Base-by-base conservation (phyloP, 257 asterid species). In the Solanum ossicruentum region DNA sequence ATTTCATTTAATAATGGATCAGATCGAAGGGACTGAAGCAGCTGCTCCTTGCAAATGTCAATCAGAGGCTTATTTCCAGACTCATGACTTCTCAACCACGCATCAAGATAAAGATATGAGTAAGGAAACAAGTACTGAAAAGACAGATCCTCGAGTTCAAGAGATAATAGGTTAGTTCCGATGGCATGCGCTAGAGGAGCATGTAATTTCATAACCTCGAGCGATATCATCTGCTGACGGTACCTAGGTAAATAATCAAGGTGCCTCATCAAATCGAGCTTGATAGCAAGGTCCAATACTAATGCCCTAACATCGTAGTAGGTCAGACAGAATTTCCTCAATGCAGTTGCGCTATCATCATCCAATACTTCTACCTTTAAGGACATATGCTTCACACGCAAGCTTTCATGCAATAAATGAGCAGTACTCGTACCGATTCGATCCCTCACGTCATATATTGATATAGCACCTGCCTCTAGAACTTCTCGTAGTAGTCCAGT, bases 161-260 rank as follows among this genome's bases (percentile, higher is more conserved):
- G 89, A 39, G 98, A 94, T 72, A 94, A 87, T 84, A 81, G 71
- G 85, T 89, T 91, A 80, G 92, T 84, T 18, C 95, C 97, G 52
- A 96, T 90, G 0, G 98, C 99, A 88, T 96, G 95, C 3, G 98
- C 98, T 56, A 96, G 84, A 12, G 99, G 99, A 89, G 98, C 99
- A 77, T 94, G 93, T 86, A 96, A 91, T 92, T 93, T 93, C 93
- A 96, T 90, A 67, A 93, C 99, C 88, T 96, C 93, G 8, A 96
- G 88, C 63, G 98, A 91, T 51, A 93, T 73, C 78, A 85, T 89
- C 82, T 96, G 98, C 90, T 96, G 99, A 86, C 92, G 90, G 92
- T 92, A 92, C 89, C 98, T 89, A 0, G 99, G 99, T 81, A 93
- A 95, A 84, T 87, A 86, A 75, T 93, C 90, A 11, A 96, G 95